Evolutionary conservation across 108 stramenopile genomes (phyloP), one percentile per base, ranked within the genome.

Genomic region (Cyclotella cryptica): DNA sequence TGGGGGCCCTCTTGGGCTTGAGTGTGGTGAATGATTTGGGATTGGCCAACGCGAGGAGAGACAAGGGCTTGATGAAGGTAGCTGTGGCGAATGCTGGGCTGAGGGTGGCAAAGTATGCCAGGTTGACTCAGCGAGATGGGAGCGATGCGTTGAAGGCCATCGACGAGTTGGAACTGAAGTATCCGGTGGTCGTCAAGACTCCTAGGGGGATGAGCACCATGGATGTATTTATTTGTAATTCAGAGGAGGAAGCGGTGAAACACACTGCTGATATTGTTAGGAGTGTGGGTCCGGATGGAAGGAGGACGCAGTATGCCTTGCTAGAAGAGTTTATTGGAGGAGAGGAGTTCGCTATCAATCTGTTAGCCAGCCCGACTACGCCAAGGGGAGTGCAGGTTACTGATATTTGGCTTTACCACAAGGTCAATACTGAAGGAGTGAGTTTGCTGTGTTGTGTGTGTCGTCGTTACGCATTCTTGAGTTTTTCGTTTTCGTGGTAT

Each of bases 1-100:
- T 88, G 15, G 79, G 73, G 7, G 85, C 87, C 5, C 35, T 88
- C 30, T 55, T 88, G 30, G 87, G 87, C 3, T 45, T 88, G 18
- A 77, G 71, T 19, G 75, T 80, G 21, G 73, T 80, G 14, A 88
- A 88, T 72, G 85, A 86, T 68, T 69, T 88, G 35, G 87, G 85
- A n/a, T 55, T 83, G 42, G 85, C 85, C 9, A 69, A 61, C 52
- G 74, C 85, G 21, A 72, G 87, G 27, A 85, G 87, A 65, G 87
- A 88, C 59, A 88, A 88, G 75, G 87, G 83, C 24, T 84, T 88
- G 72, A 88, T 88, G 87, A 88, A 88, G 75, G 44, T 79, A 27
- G 84, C 85, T 17, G 87, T 88, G 19, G 83, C 85, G 14, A 88
- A 88, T 73, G 84, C 81, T 8, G 87, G 87, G n/a, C 69, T 88